Percentiles rank a stretch among this genome's conserved stretches.
Evolutionary conservation across 2,329 filamentous ascomycete species (phyloP).

Genomic region (Ophiocordyceps camponoti-floridani): DNA sequence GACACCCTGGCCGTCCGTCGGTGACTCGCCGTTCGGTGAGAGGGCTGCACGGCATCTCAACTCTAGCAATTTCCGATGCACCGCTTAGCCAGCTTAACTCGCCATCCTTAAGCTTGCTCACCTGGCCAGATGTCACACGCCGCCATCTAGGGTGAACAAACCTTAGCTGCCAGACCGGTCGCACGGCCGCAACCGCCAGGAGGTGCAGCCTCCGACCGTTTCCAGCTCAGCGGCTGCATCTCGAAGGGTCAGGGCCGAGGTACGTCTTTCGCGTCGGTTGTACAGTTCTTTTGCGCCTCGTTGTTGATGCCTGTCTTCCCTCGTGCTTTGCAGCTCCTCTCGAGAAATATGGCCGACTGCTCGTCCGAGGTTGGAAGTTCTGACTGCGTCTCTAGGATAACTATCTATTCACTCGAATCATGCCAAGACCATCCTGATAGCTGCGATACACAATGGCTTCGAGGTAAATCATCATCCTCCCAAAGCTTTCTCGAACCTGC

Average conservation of each 20-base stretch:
- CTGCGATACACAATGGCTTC: slow-evolving; percentile 31
- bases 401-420: slow-evolving; percentile 7
- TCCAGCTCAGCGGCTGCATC: slow-evolving; percentile 5
- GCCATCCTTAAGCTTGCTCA: neutral
- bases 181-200: neutral
- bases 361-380: neutral
- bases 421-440: slow-evolving; percentile 5
- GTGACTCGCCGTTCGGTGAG: neutral
- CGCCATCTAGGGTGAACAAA: neutral
- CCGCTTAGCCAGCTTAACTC: neutral
- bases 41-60: neutral
- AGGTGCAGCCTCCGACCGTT: slow-evolving; percentile 5
- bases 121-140: neutral
- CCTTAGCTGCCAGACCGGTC: neutral
- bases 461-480: slow-evolving; percentile 19
- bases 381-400: neutral
- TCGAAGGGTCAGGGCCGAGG: slow-evolving; percentile 1
- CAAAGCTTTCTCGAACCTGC: neutral
- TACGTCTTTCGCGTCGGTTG: neutral
- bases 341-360: neutral
- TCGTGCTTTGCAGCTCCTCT: neutral
- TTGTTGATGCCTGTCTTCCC: neutral
- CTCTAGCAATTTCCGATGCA: neutral
- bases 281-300: neutral
- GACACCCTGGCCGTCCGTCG: neutral